Conservation (phyloP, 331 rosid species). For the Rosa hybrid region DNA sequence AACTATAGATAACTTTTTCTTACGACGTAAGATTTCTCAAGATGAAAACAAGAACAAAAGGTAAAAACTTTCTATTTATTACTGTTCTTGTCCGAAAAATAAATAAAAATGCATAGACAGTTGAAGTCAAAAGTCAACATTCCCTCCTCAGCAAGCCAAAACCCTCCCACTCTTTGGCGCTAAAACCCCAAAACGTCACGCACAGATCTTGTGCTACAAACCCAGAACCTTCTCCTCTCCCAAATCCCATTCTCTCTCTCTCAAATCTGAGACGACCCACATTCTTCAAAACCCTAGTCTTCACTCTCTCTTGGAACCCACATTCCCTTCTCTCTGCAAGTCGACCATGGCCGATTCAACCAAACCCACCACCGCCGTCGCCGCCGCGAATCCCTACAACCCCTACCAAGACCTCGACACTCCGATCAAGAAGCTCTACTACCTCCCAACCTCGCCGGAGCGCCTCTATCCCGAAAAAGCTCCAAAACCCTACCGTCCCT, state of each 20-base stretch:
- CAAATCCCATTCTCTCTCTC: neutral
- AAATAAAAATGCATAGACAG: neutral
- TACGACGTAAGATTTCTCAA: too few species aligned
- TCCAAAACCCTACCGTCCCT: neutral
- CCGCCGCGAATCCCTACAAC: neutral
- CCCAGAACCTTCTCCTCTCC: neutral
- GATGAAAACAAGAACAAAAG: too few species aligned
- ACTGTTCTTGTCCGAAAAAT: too few species aligned
- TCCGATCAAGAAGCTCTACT: neutral
- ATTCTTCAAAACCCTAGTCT: neutral
- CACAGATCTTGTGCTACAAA: neutral
- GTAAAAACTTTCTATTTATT: too few species aligned
- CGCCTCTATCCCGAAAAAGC: neutral
- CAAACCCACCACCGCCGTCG: neutral
- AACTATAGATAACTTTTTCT: too few species aligned
- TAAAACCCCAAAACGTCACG: neutral
- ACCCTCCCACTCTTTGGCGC: neutral
- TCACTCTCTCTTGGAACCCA: neutral
- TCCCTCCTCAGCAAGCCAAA: neutral
- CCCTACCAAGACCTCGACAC: neutral
- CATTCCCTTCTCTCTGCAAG: neutral
- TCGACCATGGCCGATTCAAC: neutral
- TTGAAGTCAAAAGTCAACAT: neutral
- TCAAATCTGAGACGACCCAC: neutral
- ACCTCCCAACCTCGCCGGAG: conserved; percentile 1